phyloP scores from a whole-genome alignment of 192 early-diverging fungal species.

The Dispira simplex region DNA sequence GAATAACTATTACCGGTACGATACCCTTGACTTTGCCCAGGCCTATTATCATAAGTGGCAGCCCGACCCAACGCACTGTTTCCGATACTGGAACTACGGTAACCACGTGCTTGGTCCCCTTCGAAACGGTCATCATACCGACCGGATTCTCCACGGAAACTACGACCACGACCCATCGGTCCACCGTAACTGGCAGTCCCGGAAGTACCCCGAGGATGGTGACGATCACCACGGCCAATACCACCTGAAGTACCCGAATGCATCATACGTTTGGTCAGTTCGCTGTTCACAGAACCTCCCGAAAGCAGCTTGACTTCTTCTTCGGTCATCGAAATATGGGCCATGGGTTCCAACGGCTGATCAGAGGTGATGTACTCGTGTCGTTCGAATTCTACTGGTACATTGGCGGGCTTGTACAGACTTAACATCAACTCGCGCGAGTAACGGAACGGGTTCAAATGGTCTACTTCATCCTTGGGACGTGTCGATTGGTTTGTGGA shows the following conservation, averaged over 20 bases:
- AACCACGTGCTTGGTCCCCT: neutral
- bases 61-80: neutral
- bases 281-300: conserved; percentile 28
- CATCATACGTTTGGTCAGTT: conserved; percentile 27
- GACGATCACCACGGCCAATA: conserved; percentile 9
- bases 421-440: conserved; percentile 60
- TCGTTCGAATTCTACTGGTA: conserved; percentile 43
- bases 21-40: neutral
- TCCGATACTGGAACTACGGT: neutral
- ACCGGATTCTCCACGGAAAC: conserved; percentile 8
- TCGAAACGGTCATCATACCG: conserved; percentile 12
- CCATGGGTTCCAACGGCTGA: conserved; percentile 40
- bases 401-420: conserved; percentile 40
- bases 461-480: conserved; percentile 12
- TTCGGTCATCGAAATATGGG: conserved; percentile 33
- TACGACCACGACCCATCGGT: conserved; percentile 13
- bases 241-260: conserved; percentile 1
- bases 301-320: conserved; percentile 43
- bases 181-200: conserved; percentile 14
- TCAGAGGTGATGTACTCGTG: conserved; percentile 48
- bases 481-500: neutral
- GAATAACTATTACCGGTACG: neutral
- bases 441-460: conserved; percentile 42
- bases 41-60: conserved; percentile 2
- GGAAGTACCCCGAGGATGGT: neutral